These are phyloP conservation scores for Xerocomellus chrysenteron DNA, from an alignment of 768 basidiomycete genomes.

Conservation along the genomic window DNA sequence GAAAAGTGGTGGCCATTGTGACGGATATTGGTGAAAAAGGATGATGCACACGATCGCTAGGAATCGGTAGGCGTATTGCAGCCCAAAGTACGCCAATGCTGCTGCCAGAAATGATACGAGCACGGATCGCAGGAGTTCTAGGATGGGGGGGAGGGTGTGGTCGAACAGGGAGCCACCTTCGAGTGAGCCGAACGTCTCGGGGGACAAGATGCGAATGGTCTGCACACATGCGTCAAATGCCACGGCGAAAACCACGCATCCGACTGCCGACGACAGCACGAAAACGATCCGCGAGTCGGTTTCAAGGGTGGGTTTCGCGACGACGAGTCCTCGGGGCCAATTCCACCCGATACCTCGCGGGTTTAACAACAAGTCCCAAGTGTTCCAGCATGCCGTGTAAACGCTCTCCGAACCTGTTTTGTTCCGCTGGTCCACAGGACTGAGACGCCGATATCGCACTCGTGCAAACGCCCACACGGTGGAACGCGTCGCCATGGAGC, in stretches of 20 bases:
- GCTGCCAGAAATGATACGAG: conserved; percentile 45
- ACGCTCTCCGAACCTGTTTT: conserved; percentile 1
- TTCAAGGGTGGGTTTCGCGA: conserved; percentile 10
- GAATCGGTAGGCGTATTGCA: conserved; percentile 45
- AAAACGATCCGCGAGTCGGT: conserved; percentile 15
- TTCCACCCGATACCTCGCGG: conserved; percentile 31
- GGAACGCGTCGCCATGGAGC: conserved; percentile 13
- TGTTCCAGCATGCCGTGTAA: conserved; percentile 23
- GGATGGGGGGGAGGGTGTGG: conserved; percentile 31
- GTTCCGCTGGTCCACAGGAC: background rate
- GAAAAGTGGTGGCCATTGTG: conserved; percentile 65
- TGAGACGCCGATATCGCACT: conserved; percentile 12
- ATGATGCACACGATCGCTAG: conserved; percentile 44
- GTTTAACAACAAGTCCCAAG: conserved; percentile 26
- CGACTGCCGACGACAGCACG: background rate
- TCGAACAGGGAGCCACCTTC: conserved; percentile 38
- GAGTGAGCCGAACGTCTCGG: conserved; percentile 37
- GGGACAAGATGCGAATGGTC: conserved; percentile 31
- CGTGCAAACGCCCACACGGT: conserved; percentile 22
- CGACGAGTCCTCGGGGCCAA: conserved; percentile 19
- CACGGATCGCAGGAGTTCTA: conserved; percentile 38
- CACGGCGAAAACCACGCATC: conserved; percentile 5
- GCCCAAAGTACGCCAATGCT: conserved; percentile 43
- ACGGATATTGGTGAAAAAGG: conserved; percentile 45
- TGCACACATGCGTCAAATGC: conserved; percentile 19